Base-by-base conservation (phyloP, 2,329 filamentous ascomycete species). In the Colletotrichum paranaense region DNA sequence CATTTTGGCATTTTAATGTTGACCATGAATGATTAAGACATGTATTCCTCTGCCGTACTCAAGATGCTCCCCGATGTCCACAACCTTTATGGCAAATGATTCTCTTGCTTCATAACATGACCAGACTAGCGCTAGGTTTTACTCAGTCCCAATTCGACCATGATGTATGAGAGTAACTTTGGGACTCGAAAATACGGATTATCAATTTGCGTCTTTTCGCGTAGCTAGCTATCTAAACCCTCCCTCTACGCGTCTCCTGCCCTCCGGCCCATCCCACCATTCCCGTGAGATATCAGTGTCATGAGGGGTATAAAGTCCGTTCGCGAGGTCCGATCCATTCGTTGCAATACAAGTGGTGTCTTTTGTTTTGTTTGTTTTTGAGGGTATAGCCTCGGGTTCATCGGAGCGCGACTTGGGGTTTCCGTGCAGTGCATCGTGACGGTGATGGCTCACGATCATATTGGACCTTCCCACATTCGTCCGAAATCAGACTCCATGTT, bases 401-500 rank as follows among this genome's bases (percentile, higher is more conserved):
- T 62, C 30, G 58, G 42, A 49, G 42, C 38, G 42, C 3, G 42
- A 49, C 32, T 49, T 26, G 19, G 19, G 38, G 30, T 14, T 60
- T 7, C 60, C 56, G 32, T 3, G 30, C 35, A 22, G 22, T 52
- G 12, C 55, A 28, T 56, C 30, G 30, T 64, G 49, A 55, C 49
- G 62, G 22, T 26, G 22, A n/a, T 26, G 30, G 62, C 62, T 14
- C 49, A 24, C 24, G 35, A 52, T 32, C 49, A 30, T 58, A 30
- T 24, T 24, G 11, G 42, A 32, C 32, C 24, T 52, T 71, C 28
- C 67, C 32, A n/a, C 38, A 65, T 71, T 38, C 49, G 62, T 30
- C 49, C 26, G 26, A 71, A 62, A 71, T 32, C 70, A 62, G 58
- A 73, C 58, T 69, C 69, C 69, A 38, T 56, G 26, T 60, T 22